These are phyloP conservation scores for Fusarium coffeatum DNA, from an alignment of 2,329 filamentous ascomycete genomes.

Conservation along the genomic window DNA sequence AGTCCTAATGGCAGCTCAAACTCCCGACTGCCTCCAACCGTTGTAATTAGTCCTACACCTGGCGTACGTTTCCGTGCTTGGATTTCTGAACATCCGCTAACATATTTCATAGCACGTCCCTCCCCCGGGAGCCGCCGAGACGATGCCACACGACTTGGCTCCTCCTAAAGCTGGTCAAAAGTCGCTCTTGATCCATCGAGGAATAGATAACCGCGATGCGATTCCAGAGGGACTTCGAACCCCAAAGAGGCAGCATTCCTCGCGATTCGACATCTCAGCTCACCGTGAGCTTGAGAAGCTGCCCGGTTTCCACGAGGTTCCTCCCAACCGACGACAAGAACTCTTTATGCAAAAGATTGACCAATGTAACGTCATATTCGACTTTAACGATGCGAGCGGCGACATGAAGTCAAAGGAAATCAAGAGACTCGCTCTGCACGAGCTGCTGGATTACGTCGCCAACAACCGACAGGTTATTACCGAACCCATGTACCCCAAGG, in stretches of 20 bases:
- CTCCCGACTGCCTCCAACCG: constrained; percentile 77
- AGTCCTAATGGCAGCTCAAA: constrained; percentile 53
- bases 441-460: constrained; percentile 96
- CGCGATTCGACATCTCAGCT: constrained; percentile 96
- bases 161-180: constrained; percentile 93
- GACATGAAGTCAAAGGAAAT: constrained; percentile 99
- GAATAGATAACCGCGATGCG: constrained; percentile 87
- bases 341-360: constrained; percentile 99
- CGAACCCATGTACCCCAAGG: constrained; percentile 97
- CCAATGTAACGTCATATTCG: constrained; percentile 99
- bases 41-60: constrained; percentile 94
- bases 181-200: constrained; percentile 85
- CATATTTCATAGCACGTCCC: constrained; percentile 74
- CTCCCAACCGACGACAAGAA: constrained; percentile 92
- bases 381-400: constrained; percentile 97
- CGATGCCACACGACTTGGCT: constrained; percentile 96
- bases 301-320: constrained; percentile 96
- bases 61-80: constrained; percentile 70
- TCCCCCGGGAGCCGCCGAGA: constrained; percentile 92
- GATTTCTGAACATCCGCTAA: background rate
- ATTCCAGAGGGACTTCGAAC: constrained; percentile 95
- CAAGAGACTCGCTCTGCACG: constrained; percentile 94
- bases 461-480: constrained; percentile 99
- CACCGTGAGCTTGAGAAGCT: constrained; percentile 97
- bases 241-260: constrained; percentile 96